A percentile compares a stretch with the other conserved stretches of the same genome.
These are phyloP conservation scores for Ochetophila trinervis DNA, from an alignment of 306 rosid genomes.

Conservation along the genomic window DNA sequence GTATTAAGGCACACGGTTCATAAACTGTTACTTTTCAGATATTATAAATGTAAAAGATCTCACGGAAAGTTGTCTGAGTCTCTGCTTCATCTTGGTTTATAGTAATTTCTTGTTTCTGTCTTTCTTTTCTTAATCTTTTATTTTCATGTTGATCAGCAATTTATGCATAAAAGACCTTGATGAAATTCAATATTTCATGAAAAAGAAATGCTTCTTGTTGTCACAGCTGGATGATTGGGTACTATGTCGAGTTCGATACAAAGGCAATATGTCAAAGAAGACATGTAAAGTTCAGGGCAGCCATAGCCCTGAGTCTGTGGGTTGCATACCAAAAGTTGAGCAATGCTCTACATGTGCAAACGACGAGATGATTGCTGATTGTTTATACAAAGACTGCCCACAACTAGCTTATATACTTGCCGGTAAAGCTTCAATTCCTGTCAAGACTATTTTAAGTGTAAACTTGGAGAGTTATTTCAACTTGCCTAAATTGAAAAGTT, in stretches of 20 bases:
- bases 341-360: slow-evolving; percentile 25
- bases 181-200: slow-evolving; percentile 14
- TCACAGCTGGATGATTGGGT: slow-evolving; percentile 82
- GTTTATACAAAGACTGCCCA: slow-evolving; percentile 45
- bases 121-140: neutral
- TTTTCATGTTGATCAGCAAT: neutral
- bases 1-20: no score
- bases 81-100: neutral
- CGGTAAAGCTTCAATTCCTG: slow-evolving; percentile 46
- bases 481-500: slow-evolving; percentile 28
- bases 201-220: slow-evolving; percentile 11
- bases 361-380: slow-evolving; percentile 34
- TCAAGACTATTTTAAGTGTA: slow-evolving; percentile 26
- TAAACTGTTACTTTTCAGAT: neutral
- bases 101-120: neutral
- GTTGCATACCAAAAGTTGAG: slow-evolving; percentile 24
- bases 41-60: neutral
- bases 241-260: slow-evolving; percentile 63
- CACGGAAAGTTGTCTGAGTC: neutral
- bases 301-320: slow-evolving; percentile 21
- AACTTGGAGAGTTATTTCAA: slow-evolving; percentile 30
- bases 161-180: neutral
- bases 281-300: slow-evolving; percentile 38
- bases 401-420: slow-evolving; percentile 56
- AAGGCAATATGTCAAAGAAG: slow-evolving; percentile 40